These are phyloP conservation scores for Fagus sylvatica DNA, from an alignment of 306 rosid genomes.

Conservation along the genomic window DNA sequence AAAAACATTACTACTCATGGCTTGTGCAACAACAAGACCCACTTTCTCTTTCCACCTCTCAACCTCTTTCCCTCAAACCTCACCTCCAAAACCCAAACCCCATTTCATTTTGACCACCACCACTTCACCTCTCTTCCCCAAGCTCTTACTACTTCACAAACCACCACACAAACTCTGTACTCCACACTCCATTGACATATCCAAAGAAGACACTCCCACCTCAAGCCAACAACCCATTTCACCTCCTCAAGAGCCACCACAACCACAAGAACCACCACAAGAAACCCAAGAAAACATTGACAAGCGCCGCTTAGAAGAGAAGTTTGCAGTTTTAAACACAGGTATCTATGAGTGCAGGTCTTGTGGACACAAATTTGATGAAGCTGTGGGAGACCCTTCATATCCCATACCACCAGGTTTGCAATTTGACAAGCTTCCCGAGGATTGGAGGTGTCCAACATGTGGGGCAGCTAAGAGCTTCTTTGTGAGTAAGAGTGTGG, in stretches of 20 bases:
- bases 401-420: conserved; percentile 85
- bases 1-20: conserved; percentile 35
- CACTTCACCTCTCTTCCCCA: conserved; percentile 14
- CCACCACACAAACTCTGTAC: conserved; percentile 20
- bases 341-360: conserved; percentile 96
- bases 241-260: not conserved
- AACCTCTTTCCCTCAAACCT: conserved; percentile 44
- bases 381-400: conserved; percentile 76
- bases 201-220: conserved; percentile 71
- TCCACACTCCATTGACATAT: conserved; percentile 60
- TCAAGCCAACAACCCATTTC: conserved; percentile 36
- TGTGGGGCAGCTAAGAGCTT: conserved; percentile 91
- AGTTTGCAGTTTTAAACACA: conserved; percentile 82
- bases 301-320: conserved; percentile 77
- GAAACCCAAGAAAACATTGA: conserved; percentile 34
- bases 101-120: conserved; percentile 1
- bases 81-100: conserved; percentile 42
- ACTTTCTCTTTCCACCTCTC: conserved; percentile 62
- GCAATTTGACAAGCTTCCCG: conserved; percentile 76
- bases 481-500: conserved; percentile 86
- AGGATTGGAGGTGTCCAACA: conserved; percentile 94
- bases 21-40: conserved; percentile 55
- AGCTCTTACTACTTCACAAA: conserved; percentile 17
- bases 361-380: conserved; percentile 87
- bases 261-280: not conserved